A percentile compares a stretch with the other conserved stretches of the same genome.
phyloP scores from a whole-genome alignment of 768 basidiomycete genomes.

The Auricularia heimuer region DNA sequence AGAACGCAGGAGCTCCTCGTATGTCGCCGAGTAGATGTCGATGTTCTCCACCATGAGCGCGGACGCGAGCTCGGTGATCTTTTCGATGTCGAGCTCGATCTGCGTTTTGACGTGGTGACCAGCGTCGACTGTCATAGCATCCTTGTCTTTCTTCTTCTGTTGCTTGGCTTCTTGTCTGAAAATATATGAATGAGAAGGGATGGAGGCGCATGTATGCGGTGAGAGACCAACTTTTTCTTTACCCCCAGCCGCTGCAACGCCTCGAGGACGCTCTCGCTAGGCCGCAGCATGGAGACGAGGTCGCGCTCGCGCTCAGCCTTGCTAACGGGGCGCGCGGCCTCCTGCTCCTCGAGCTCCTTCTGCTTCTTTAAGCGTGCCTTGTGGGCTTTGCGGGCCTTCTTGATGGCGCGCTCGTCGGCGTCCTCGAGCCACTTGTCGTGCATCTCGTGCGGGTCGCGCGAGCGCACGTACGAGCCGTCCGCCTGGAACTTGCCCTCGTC shows the following conservation, averaged over 20 bases:
- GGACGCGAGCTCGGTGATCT: conserved; percentile 80
- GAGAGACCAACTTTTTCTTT: conserved; percentile 18
- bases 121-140: conserved; percentile 40
- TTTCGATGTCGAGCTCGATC: conserved; percentile 40
- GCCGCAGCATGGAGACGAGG: conserved; percentile 66
- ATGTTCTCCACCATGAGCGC: conserved; percentile 78
- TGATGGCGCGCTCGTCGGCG: conserved; percentile 75
- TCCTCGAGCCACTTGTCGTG: conserved; percentile 97
- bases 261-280: conserved; percentile 85
- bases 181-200: background rate
- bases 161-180: conserved; percentile 6
- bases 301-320: conserved; percentile 35
- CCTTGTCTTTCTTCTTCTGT: conserved; percentile 22
- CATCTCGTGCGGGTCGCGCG: conserved; percentile 80
- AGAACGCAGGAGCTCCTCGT: conserved; percentile 72
- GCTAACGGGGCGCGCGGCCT: conserved; percentile 26
- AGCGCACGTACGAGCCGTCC: conserved; percentile 80
- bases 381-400: conserved; percentile 67
- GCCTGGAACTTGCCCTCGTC: conserved; percentile 94
- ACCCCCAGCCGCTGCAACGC: conserved; percentile 78
- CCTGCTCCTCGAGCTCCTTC: conserved; percentile 55
- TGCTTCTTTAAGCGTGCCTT: conserved; percentile 65
- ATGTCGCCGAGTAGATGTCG: conserved; percentile 79
- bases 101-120: conserved; percentile 1
- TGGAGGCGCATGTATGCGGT: background rate